Evolutionary conservation across 345 rosid species (phyloP), one percentile per base, ranked within the genome.

Genomic region (Bruguiera gymnorhiza): DNA sequence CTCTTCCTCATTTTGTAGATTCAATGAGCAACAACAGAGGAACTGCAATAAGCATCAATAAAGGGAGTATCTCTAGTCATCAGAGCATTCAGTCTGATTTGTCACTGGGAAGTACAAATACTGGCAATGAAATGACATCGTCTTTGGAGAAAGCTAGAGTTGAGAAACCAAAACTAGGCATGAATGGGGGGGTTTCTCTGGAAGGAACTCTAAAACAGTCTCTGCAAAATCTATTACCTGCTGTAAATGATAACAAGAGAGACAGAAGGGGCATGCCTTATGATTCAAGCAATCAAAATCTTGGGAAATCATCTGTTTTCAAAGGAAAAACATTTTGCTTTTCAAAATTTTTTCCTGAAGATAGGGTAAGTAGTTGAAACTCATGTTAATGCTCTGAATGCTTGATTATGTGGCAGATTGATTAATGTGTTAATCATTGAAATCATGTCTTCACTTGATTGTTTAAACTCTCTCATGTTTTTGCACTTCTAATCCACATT

Each of bases 271-370:
- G 78, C 73, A 73, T 19, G 26, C 87, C 69, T 31, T 68, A 59
- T 29, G 83, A 79, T 79, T 79, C 73, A 64, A 56, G 54, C 65
- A 69, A 66, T 71, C 83, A 75, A 43, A 65, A 63, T 70, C 60
- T 60, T 63, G 73, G 56, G 83, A 80, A 78, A 60, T 72, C 77
- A 65, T 67, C 72, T 64, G 87, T 90, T 76, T 95, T 92, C 81
- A 78, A 70, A 72, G 91, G 96, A 83, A 90, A 82, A 67, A 77
- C n/a, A 64, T 92, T 95, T 80, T 56, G 89, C 77, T 95, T 92
- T 83, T 88, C 97, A 23, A 69, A 73, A 76, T 83, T 81, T 36
- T 92, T 92, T 85, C 94, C 93, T 82, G 83, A 84, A 79, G 92
- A 92, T 68, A 81, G 87, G 88, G 99, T 95, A 85, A 73, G 91